Base-by-base conservation (phyloP, 2,329 filamentous ascomycete genomes). In the Paraconiothyrium brasiliense region DNA sequence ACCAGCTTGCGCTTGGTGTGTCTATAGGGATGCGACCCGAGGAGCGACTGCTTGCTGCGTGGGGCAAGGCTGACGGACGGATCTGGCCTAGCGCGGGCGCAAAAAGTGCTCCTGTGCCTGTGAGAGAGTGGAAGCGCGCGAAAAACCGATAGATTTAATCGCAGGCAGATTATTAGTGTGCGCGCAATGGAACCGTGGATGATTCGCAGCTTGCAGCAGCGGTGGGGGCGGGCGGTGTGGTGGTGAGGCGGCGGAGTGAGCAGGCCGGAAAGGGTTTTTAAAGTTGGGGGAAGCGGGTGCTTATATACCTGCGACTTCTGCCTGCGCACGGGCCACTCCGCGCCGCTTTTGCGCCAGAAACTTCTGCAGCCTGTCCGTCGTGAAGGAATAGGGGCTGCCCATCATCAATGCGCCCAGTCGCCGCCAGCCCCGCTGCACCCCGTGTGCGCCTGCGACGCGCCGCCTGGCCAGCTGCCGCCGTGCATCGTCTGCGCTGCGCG, bases 1-100 rank as follows among this genome's bases (percentile, higher is more conserved):
- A 73, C 78, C 78, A 78, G 78, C 76, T 76, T 77, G 77, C 78
- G 76, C 77, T 79, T 78, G 76, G 72, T 70, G 60, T 64, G 63
- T 59, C 61, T 48, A 56, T 56, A 57, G 47, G 57, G 64, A 58
- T 66, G 73, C 72, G 68, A 70, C 67, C 66, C 62, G 51, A 54
- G 65, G 48, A 30, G 27, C 27, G 27, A 30, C 14, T 41, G 39
- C 39, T 16, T 54, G 66, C 67, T 69, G 70, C 72, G 74, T 69
- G 68, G 71, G 58, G 69, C 55, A 52, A 66, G 69, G 68, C 71
- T 72, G 58, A 66, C 62, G 64, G 61, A 65, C 70, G 68, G 66
- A 74, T 62, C 49, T 44, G 69, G 70, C 72, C 51, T 76, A 76
- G 74, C 64, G 72, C 69, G 67, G 64, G 72, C 68, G 71, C 71